These are phyloP conservation scores for Hypoxylon lienhwacheense DNA, from an alignment of 495 filamentous ascomycete species.

Conservation along the genomic window DNA sequence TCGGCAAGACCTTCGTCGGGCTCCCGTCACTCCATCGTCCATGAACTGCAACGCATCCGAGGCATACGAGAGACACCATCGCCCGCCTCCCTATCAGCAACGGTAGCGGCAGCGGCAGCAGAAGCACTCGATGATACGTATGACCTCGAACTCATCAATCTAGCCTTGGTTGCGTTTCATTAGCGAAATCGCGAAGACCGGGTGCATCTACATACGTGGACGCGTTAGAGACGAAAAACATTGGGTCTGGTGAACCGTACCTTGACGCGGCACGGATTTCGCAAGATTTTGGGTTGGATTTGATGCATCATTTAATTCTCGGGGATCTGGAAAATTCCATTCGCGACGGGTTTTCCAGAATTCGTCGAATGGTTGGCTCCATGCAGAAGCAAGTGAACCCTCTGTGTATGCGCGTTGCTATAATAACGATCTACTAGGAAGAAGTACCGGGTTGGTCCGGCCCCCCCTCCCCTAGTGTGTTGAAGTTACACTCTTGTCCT, in stretches of 20 bases:
- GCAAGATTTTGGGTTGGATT: slow-evolving; percentile 34
- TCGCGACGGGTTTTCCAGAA: slow-evolving; percentile 17
- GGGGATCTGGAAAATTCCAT: slow-evolving; percentile 37
- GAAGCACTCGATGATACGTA: slow-evolving; percentile 8
- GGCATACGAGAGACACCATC: slow-evolving; percentile 17
- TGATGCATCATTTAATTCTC: slow-evolving; percentile 30
- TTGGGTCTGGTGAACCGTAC: slow-evolving; percentile 23
- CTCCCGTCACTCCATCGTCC: slow-evolving; percentile 17
- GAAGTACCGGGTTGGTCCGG: slow-evolving; percentile 36
- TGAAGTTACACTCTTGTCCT: slow-evolving; percentile 29
- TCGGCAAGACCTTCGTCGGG: slow-evolving; percentile 9
- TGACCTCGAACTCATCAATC: slow-evolving; percentile 6
- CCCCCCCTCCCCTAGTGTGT: slow-evolving; percentile 34
- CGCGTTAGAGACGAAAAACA: slow-evolving; percentile 31
- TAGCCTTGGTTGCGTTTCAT: slow-evolving; percentile 12
- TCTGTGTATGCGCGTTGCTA: slow-evolving; percentile 25
- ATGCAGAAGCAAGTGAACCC: slow-evolving; percentile 28
- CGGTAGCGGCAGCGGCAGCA: too few species aligned
- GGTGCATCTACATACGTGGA: slow-evolving; percentile 27
- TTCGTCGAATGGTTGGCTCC: slow-evolving; percentile 24
- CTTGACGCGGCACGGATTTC: slow-evolving; percentile 11
- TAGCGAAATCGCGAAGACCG: slow-evolving; percentile 5
- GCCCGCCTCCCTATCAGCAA: slow-evolving; percentile 21
- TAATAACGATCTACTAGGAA: slow-evolving; percentile 38
- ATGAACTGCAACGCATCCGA: slow-evolving; percentile 18